A percentile compares a stretch with the other conserved stretches of the same genome.
These are phyloP conservation scores for Boletus tylopilopsis DNA, from an alignment of 768 basidiomycete genomes.

Conservation along the genomic window DNA sequence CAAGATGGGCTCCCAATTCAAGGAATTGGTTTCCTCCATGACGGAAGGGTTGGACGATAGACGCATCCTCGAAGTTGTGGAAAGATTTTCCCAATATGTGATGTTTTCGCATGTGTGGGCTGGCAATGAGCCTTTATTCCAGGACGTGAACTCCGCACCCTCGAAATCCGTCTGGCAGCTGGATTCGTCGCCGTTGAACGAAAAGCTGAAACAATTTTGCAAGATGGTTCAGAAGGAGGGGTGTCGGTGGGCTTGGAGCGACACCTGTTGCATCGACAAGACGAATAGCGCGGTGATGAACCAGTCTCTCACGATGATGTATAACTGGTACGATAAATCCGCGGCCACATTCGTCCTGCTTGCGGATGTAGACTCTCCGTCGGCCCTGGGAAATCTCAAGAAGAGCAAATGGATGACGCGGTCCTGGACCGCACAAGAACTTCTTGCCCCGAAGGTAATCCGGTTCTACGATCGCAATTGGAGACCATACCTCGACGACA, in stretches of 20 bases:
- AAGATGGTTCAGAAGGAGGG: background rate
- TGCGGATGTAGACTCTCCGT: background rate
- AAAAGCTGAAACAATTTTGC: background rate
- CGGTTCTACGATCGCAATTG: background rate
- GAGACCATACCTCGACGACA: background rate
- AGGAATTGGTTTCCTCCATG: background rate
- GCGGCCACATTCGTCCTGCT: background rate
- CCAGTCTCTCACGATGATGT: background rate
- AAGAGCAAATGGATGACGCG: background rate
- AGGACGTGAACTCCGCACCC: background rate
- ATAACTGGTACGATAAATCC: background rate
- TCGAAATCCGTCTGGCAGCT: background rate
- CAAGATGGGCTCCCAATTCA: background rate
- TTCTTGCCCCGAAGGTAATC: background rate
- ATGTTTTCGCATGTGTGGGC: background rate
- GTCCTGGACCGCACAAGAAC: background rate
- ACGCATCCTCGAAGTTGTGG: background rate
- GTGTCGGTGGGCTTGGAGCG: background rate
- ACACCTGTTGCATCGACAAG: background rate
- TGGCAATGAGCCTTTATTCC: background rate
- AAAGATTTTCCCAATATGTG: background rate
- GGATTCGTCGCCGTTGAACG: background rate
- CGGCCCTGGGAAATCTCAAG: background rate
- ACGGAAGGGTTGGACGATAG: background rate
- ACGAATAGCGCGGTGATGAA: background rate